phyloP scores from a whole-genome alignment of 2,329 filamentous ascomycete genomes.

The Fusarium napiforme region DNA sequence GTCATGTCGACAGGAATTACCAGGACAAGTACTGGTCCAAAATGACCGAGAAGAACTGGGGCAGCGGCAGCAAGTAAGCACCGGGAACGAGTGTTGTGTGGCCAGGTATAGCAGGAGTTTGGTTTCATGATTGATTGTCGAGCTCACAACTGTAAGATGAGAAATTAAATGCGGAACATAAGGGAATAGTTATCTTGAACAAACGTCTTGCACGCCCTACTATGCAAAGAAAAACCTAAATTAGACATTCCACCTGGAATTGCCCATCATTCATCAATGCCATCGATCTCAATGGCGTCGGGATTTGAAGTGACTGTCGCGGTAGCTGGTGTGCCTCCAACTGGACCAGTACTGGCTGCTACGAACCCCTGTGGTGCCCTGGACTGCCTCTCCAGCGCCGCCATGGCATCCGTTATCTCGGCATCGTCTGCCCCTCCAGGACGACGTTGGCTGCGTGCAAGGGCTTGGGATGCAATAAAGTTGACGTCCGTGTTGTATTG shows the following conservation, averaged over 20 bases:
- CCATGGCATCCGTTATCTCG: conserved; percentile 83
- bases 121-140: neutral
- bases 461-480: conserved; percentile 95
- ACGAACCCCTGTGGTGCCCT: conserved; percentile 91
- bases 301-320: conserved; percentile 72
- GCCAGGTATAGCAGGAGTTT: neutral
- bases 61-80: conserved; percentile 47
- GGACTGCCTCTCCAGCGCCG: conserved; percentile 86
- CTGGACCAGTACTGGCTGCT: conserved; percentile 79
- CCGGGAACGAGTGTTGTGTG: neutral
- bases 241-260: conserved; percentile 11
- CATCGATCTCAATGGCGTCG: conserved; percentile 86
- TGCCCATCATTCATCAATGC: conserved; percentile 67
- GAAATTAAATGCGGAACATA: conserved; percentile 9
- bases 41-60: conserved; percentile 62
- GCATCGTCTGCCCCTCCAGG: conserved; percentile 55
- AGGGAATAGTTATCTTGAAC: conserved; percentile 24
- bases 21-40: conserved; percentile 70
- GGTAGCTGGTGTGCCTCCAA: conserved; percentile 59
- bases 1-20: conserved; percentile 69
- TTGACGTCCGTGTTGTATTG: conserved; percentile 99
- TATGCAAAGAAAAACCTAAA: conserved; percentile 28
- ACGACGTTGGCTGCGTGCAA: conserved; percentile 82
- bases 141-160: conserved; percentile 21
- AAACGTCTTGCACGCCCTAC: conserved; percentile 36